phyloP scores from a whole-genome alignment of 2,329 filamentous ascomycete species.

The Chaetomiaceae sp. region DNA sequence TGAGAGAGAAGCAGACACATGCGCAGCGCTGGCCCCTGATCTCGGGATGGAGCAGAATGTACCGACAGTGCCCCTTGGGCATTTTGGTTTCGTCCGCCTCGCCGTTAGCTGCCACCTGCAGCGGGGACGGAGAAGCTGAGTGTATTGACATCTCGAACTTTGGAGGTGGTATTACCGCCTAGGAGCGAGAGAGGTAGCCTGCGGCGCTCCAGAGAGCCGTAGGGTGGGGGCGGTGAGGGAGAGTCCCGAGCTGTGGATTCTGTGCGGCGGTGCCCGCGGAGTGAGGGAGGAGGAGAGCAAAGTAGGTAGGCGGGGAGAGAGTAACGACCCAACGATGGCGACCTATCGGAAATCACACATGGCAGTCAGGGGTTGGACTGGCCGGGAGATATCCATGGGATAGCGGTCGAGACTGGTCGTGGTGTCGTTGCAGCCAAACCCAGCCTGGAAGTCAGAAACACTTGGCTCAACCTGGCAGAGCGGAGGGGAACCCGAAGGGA shows the following conservation, averaged over 20 bases:
- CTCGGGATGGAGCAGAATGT: constrained; percentile 53
- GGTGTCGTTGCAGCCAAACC: neutral
- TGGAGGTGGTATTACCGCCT: neutral
- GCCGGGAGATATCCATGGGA: constrained; percentile 24
- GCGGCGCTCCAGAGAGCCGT: neutral
- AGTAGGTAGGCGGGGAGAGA: no score
- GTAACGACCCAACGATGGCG: constrained; percentile 13
- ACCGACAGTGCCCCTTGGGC: constrained; percentile 56
- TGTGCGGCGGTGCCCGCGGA: no score
- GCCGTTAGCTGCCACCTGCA: constrained; percentile 26
- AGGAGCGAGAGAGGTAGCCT: neutral
- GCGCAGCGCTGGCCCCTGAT: constrained; percentile 56
- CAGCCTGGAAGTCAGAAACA: no score
- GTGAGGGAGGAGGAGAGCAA: neutral
- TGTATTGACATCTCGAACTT: constrained; percentile 27
- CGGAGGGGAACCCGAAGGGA: constrained; percentile 4
- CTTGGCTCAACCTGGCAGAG: neutral
- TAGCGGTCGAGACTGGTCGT: constrained; percentile 4
- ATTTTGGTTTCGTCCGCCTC: constrained; percentile 43
- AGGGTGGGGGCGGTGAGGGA: neutral
- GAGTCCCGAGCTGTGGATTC: no score
- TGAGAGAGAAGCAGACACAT: constrained; percentile 54
- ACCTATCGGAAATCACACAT: constrained; percentile 28
- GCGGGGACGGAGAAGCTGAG: constrained; percentile 31
- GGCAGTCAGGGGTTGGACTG: constrained; percentile 19